Percentiles rank a stretch among this genome's conserved stretches.
Evolutionary conservation across 2,329 filamentous ascomycete genomes (phyloP).

Genomic region (Leptosphaerulina australis): DNA sequence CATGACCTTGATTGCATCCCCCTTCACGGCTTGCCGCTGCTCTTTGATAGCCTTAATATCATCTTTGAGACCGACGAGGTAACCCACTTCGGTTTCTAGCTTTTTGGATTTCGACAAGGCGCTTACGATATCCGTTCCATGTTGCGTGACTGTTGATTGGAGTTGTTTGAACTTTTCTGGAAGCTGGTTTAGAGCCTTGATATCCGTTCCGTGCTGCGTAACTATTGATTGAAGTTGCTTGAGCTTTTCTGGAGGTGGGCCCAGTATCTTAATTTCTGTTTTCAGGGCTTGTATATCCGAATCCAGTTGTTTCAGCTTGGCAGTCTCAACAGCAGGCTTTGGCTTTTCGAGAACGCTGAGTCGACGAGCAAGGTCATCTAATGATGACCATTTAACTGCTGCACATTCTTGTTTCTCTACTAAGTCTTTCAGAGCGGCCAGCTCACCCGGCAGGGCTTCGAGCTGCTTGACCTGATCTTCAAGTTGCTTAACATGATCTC

Average conservation of each 20-base stretch:
- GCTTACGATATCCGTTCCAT: neutral
- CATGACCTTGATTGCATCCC: neutral
- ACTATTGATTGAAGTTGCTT: neutral
- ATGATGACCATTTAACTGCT: neutral
- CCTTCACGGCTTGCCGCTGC: neutral
- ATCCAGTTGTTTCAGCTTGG: neutral
- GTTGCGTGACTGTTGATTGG: neutral
- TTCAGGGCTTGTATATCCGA: neutral
- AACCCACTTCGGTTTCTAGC: neutral
- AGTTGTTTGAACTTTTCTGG: neutral
- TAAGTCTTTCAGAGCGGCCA: neutral
- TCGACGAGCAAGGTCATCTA: neutral
- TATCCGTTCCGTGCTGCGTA: neutral
- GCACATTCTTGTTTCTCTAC: neutral
- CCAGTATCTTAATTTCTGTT: neutral
- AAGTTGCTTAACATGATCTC: neutral
- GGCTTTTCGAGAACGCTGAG: neutral
- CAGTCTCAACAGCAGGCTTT: neutral
- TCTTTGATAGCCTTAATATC: neutral
- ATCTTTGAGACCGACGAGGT: neutral
- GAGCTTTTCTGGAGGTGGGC: neutral
- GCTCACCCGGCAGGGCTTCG: neutral
- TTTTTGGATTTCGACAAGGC: neutral
- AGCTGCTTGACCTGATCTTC: neutral
- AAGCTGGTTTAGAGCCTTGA: neutral